Evolutionary conservation across 495 filamentous ascomycete species (phyloP), one percentile per base, ranked within the genome.

Genomic region (Neurospora sp.): DNA sequence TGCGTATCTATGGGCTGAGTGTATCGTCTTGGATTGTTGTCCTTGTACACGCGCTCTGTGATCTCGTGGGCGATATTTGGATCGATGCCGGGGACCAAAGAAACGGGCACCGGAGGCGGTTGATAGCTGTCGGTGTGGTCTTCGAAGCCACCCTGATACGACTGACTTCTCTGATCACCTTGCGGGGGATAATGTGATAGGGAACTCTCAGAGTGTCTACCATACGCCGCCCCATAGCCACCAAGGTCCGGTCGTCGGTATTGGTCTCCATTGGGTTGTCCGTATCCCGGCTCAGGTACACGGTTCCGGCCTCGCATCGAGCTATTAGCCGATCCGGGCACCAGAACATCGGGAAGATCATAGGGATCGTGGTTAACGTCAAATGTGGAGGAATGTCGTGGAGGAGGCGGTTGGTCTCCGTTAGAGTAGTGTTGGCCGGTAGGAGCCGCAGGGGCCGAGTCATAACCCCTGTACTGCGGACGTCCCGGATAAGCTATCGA

Each of bases 61-160:
- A 90, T 85, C 49, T 90, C 88, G 31, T 88, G 87, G 10, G 87
- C 85, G 60, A 88, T 81, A 69, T 75, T 80, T 2, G 88, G 87
- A 77, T 92, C 90, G 75, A 92, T 89, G 3, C 92, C 92, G 37
- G 92, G 88, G 71, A 93, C 88, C 27, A 94, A 82, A 62, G 91
- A 92, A 27, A 88, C 81, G 1, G 92, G 92, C 74, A 93, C 85
- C 12, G 85, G 75, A 12, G 89, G 82, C 8, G 81, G 76, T 49
- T 80, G 78, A 78, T 87, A 83, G 70, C 79, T 72, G 35, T 76
- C 74, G 35, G 81, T 72, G 10, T 72, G 78, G 70, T 83, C 80
- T 27, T 85, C 81, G 39, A 80, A 27, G 70, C 83, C 83, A 72
- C 75, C 80, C 9, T 77, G 76, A 37, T 80, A 77, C 27, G 76